phyloP scores from a whole-genome alignment of 2,329 filamentous ascomycete species.

The Penicillium sp. region DNA sequence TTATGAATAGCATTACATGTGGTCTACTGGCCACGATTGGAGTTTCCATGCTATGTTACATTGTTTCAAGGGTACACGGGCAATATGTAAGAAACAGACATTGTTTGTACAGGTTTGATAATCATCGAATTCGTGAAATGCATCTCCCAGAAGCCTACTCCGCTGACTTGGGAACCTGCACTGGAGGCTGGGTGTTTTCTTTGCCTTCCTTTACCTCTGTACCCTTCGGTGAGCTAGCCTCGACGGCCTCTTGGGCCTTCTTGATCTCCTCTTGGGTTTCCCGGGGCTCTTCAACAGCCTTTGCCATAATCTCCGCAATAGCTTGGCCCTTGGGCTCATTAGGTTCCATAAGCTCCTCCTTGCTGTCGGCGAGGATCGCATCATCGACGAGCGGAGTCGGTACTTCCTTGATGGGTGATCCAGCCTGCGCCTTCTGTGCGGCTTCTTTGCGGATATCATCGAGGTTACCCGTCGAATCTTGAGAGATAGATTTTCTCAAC shows the following conservation, averaged over 20 bases:
- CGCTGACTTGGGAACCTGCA: slow-evolving; percentile 8
- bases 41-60: background rate
- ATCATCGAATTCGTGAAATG: slow-evolving; percentile 17
- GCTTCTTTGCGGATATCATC: slow-evolving; percentile 34
- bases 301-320: slow-evolving; percentile 7
- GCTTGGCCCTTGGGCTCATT: slow-evolving; percentile 6
- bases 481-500: slow-evolving; percentile 41
- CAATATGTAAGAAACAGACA: slow-evolving; percentile 1
- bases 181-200: background rate
- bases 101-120: slow-evolving; percentile 22
- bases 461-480: slow-evolving; percentile 24
- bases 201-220: slow-evolving; percentile 15
- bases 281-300: slow-evolving; percentile 1
- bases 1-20: slow-evolving; percentile 21
- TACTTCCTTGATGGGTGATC: slow-evolving; percentile 27
- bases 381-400: background rate
- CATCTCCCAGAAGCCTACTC: slow-evolving; percentile 16
- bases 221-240: background rate
- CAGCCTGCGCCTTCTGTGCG: slow-evolving; percentile 25
- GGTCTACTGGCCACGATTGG: slow-evolving; percentile 1
- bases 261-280: slow-evolving; percentile 1
- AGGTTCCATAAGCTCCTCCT: slow-evolving; percentile 7
- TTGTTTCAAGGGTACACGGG: slow-evolving; percentile 1
- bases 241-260: background rate
- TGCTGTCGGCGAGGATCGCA: background rate